phyloP scores from a whole-genome alignment of 2,329 filamentous ascomycete species.

The Fusarium cicatricum region DNA sequence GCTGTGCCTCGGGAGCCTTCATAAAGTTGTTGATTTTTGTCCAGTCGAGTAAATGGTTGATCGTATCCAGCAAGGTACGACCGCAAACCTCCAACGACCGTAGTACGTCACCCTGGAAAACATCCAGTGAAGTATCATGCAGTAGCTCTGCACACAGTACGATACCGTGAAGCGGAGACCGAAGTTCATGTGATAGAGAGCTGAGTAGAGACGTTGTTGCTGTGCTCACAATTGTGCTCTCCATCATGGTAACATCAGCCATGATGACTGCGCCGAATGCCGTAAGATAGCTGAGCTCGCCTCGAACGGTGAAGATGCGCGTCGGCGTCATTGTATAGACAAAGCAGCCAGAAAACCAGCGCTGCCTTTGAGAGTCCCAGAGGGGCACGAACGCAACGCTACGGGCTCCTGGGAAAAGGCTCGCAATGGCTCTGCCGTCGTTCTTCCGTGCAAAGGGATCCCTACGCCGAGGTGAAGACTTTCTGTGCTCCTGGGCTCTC shows the following conservation, averaged over 20 bases:
- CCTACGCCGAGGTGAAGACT: neutral
- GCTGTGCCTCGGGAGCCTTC: constrained; percentile 1
- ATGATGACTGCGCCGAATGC: constrained; percentile 64
- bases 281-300: constrained; percentile 60
- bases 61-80: constrained; percentile 61
- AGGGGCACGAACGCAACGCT: constrained; percentile 58
- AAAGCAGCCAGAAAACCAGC: constrained; percentile 60
- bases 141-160: constrained; percentile 63
- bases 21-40: constrained; percentile 60
- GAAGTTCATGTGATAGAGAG: constrained; percentile 68
- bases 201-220: constrained; percentile 67
- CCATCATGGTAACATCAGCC: constrained; percentile 61
- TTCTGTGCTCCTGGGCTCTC: neutral
- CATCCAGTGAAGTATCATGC: constrained; percentile 57
- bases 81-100: constrained; percentile 60
- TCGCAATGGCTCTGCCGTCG: constrained; percentile 40
- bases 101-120: constrained; percentile 57
- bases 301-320: constrained; percentile 54
- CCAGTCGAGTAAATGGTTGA: constrained; percentile 62
- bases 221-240: constrained; percentile 48
- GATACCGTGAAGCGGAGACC: constrained; percentile 68
- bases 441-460: constrained; percentile 21
- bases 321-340: constrained; percentile 56
- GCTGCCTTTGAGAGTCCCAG: constrained; percentile 55
- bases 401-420: constrained; percentile 53